A percentile compares a stretch with the other conserved stretches of the same genome.
These are phyloP conservation scores for Cunninghamia lanceolata DNA, from an alignment of 75 land plant species.

Conservation along the genomic window DNA sequence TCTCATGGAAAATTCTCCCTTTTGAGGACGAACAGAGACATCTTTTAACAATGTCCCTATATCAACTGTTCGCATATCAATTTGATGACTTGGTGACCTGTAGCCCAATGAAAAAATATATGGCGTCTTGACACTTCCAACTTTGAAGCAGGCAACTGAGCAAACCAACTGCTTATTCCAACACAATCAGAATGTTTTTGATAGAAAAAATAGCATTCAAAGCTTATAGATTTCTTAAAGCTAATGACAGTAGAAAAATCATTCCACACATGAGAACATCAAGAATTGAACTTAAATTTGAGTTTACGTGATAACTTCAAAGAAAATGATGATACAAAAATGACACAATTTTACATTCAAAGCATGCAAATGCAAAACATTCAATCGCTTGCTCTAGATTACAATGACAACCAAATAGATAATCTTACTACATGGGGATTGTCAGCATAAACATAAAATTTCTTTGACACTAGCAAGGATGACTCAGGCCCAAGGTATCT, in stretches of 20 bases:
- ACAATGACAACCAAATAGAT: neutral
- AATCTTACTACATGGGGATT: neutral
- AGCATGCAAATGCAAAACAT: neutral
- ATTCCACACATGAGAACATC: neutral
- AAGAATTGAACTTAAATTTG: neutral
- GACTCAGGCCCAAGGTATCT: neutral
- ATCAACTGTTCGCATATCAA: constrained; percentile 39
- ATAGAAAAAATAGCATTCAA: neutral
- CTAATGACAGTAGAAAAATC: neutral
- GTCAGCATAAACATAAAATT: neutral
- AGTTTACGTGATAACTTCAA: neutral
- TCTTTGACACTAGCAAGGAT: neutral
- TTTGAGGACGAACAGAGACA: constrained; percentile 14
- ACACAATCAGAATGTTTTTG: neutral
- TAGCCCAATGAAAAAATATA: constrained; percentile 43
- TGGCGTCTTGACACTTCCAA: constrained; percentile 22
- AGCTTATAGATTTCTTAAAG: neutral
- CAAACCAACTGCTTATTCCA: constrained; percentile 27
- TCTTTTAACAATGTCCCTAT: constrained; percentile 42
- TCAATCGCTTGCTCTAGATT: neutral
- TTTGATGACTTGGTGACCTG: constrained; percentile 24
- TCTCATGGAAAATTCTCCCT: constrained; percentile 26
- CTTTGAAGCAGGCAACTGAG: constrained; percentile 33
- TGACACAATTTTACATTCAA: neutral
- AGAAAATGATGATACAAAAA: neutral